Percentiles rank a stretch among this genome's conserved stretches.
Conservation (phyloP, 495 filamentous ascomycete species). For the Parathielavia hyrcaniae region DNA sequence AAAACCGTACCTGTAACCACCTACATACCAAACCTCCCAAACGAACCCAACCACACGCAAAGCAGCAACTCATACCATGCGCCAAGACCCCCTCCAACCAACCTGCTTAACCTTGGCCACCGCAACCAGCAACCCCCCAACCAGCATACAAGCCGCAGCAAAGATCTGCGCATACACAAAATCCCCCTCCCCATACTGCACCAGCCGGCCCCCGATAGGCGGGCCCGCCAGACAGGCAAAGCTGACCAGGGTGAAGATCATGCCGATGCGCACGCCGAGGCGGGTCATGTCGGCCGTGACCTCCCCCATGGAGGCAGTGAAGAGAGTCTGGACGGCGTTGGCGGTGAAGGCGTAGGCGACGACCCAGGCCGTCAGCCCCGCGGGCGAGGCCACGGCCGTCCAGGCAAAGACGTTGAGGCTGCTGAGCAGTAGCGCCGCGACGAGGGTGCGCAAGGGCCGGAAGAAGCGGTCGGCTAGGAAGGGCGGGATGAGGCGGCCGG, state of each 20-base stretch:
- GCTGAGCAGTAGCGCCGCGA: not conserved
- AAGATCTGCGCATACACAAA: not conserved
- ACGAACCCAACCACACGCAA: too few relatives aligned
- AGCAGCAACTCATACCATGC: too few relatives aligned
- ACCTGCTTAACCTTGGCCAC: not conserved
- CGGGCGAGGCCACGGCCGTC: too few relatives aligned
- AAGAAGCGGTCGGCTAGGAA: not conserved
- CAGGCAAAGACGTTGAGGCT: not conserved
- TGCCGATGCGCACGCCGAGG: too few relatives aligned
- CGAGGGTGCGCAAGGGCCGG: not conserved
- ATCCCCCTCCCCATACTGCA: not conserved
- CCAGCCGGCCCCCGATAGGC: not conserved
- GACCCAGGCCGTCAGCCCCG: too few relatives aligned
- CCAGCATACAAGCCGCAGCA: not conserved
- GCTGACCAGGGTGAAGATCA: not conserved
- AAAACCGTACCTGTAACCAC: too few relatives aligned
- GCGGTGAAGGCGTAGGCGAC: too few relatives aligned
- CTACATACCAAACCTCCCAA: too few relatives aligned
- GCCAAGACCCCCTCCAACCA: not conserved
- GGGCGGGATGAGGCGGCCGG: not conserved
- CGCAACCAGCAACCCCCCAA: not conserved
- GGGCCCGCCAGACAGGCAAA: not conserved
- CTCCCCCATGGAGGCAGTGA: too few relatives aligned
- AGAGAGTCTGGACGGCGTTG: too few relatives aligned
- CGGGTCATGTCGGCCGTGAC: too few relatives aligned